Conservation (phyloP, 495 filamentous ascomycete species). For the Tricharina praecox region DNA sequence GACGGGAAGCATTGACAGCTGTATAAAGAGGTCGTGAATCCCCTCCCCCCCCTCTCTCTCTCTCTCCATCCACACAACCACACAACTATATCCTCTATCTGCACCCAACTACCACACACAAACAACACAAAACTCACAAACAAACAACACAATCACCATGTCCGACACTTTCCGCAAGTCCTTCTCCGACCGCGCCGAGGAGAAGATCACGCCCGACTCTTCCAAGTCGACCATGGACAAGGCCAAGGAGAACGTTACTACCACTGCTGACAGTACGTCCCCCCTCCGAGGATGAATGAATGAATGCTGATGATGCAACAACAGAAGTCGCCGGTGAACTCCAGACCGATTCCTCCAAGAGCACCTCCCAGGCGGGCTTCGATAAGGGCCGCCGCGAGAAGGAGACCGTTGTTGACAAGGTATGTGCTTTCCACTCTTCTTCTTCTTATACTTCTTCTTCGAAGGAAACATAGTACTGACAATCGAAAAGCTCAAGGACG, state of each 20-base stretch:
- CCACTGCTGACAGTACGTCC: conserved; percentile 39
- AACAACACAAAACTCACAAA: background rate
- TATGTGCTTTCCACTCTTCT: too few relatives aligned
- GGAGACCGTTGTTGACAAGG: conserved; percentile 30
- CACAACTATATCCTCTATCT: too few relatives aligned
- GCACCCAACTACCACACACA: too few relatives aligned
- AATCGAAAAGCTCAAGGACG: background rate
- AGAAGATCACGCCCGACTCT: conserved; percentile 45
- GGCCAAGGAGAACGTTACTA: conserved; percentile 43
- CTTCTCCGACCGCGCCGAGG: conserved; percentile 42
- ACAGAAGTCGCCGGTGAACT: conserved; percentile 29
- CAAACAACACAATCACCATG: conserved; percentile 34
- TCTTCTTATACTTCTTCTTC: too few relatives aligned
- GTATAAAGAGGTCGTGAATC: too few relatives aligned
- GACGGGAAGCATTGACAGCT: too few relatives aligned
- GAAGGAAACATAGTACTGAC: too few relatives aligned
- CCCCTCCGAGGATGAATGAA: conserved; percentile 17
- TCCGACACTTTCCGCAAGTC: conserved; percentile 55
- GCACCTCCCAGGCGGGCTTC: conserved; percentile 34
- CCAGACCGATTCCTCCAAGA: conserved; percentile 41
- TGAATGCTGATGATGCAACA: background rate
- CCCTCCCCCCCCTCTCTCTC: too few relatives aligned
- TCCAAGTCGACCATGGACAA: conserved; percentile 51
- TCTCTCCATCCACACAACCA: too few relatives aligned
- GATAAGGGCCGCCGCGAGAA: conserved; percentile 46